Percentiles rank a stretch among this genome's conserved stretches.
These are phyloP conservation scores for Berkeleyomyces basicola DNA, from an alignment of 2,329 filamentous ascomycete species.

Conservation along the genomic window DNA sequence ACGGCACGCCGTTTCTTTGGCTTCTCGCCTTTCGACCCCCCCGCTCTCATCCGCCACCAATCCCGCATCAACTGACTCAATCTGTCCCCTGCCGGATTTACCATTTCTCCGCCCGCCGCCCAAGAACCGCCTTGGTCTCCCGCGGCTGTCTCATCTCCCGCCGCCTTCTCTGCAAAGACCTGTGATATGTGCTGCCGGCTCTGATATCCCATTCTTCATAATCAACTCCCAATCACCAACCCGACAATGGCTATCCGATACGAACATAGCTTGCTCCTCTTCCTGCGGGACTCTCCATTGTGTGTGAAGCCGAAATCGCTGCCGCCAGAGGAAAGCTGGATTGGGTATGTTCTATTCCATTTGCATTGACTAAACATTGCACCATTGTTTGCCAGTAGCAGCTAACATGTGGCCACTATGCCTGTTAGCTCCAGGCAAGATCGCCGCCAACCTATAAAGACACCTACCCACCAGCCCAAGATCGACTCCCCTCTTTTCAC, in stretches of 20 bases:
- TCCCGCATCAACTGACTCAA: no score
- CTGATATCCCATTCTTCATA: not conserved
- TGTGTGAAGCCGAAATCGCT: conserved; percentile 64
- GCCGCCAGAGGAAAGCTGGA: conserved; percentile 84
- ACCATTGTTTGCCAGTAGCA: not conserved
- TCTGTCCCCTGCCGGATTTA: no score
- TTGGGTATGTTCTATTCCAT: conserved; percentile 50
- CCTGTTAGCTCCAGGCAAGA: conserved; percentile 4
- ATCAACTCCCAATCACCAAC: not conserved
- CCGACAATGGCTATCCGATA: conserved; percentile 36
- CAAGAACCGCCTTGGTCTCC: not conserved
- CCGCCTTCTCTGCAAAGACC: not conserved
- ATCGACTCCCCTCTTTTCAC: conserved; percentile 16
- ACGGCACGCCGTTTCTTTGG: no score
- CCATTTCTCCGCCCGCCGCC: not conserved
- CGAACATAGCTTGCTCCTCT: conserved; percentile 56
- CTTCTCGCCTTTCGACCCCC: no score
- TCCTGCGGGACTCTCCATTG: conserved; percentile 65
- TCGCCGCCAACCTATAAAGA: conserved; percentile 9
- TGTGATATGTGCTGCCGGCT: not conserved
- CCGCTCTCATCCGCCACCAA: no score
- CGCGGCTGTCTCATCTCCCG: not conserved
- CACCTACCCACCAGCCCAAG: conserved; percentile 11
- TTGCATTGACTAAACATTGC: not conserved
- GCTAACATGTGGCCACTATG: not conserved